Conservation (phyloP, 164 flowering plant species). For the Tetrastigma voinierianum region DNA sequence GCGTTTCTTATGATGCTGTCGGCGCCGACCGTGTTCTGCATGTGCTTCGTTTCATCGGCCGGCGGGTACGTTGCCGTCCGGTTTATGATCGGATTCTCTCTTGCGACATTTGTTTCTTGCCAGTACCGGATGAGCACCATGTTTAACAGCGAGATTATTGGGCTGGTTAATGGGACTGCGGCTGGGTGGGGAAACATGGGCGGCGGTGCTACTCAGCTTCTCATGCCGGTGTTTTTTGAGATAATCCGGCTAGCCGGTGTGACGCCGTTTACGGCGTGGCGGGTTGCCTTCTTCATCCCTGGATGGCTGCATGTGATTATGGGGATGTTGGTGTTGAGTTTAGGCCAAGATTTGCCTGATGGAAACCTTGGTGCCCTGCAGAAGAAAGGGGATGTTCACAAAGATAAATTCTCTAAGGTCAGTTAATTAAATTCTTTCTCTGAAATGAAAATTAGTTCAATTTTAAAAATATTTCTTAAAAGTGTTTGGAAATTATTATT, state of each 20-base stretch:
- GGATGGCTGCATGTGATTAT: slow-evolving; percentile 21
- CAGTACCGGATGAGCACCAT: slow-evolving; percentile 27
- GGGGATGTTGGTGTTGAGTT: slow-evolving; percentile 17
- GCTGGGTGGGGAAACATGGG: slow-evolving; percentile 29
- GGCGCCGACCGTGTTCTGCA: slow-evolving; percentile 23
- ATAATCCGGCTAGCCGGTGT: slow-evolving; percentile 11
- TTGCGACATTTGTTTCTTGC: slow-evolving; percentile 24
- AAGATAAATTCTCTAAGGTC: slow-evolving; percentile 23
- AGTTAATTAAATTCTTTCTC: too few relatives aligned
- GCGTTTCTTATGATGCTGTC: slow-evolving; percentile 20
- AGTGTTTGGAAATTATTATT: too few relatives aligned
- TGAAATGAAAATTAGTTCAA: too few relatives aligned
- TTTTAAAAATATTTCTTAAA: too few relatives aligned
- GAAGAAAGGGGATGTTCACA: slow-evolving; percentile 18
- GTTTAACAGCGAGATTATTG: slow-evolving; percentile 22
- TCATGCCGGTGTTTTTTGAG: slow-evolving; percentile 21
- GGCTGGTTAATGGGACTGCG: slow-evolving; percentile 21
- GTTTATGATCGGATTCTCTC: slow-evolving; percentile 22
- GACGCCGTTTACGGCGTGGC: slow-evolving; percentile 23
- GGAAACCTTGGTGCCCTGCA: slow-evolving; percentile 19
- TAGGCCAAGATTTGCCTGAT: slow-evolving; percentile 25
- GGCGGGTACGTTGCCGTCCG: slow-evolving; percentile 16
- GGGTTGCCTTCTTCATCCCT: slow-evolving; percentile 21
- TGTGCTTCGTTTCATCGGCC: slow-evolving; percentile 21
- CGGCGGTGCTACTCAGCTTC: slow-evolving; percentile 22